phyloP scores from a whole-genome alignment of 1,284 basidiomycete species.

The Exsudoporus floridanus region DNA sequence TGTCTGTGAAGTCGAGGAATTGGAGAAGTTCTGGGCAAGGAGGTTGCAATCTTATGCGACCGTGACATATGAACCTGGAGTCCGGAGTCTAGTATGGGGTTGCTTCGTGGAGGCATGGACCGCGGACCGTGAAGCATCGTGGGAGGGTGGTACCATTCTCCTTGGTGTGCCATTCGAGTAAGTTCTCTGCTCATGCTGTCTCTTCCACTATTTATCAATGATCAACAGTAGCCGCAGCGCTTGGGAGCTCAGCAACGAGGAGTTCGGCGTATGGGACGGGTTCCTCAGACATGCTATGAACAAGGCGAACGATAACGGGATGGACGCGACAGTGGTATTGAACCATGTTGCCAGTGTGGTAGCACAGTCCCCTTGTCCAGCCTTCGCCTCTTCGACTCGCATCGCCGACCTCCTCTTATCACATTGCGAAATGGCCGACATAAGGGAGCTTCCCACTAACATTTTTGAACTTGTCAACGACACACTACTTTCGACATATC shows the following conservation, averaged over 20 bases:
- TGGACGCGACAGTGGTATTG: constrained; percentile 51
- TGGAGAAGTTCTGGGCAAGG: constrained; percentile 54
- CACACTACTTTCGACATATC: constrained; percentile 61
- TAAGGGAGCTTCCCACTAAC: constrained; percentile 46
- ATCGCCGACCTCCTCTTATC: constrained; percentile 60
- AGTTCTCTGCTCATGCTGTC: constrained; percentile 28
- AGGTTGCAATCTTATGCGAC: constrained; percentile 16
- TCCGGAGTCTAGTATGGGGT: constrained; percentile 53
- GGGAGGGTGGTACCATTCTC: constrained; percentile 56
- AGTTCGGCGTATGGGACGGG: constrained; percentile 56
- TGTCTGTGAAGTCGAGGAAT: constrained; percentile 44
- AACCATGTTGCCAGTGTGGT: constrained; percentile 53
- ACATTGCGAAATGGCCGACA: constrained; percentile 49
- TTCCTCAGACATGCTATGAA: constrained; percentile 51
- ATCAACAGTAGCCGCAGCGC: constrained; percentile 42
- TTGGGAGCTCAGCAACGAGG: constrained; percentile 57
- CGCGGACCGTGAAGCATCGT: constrained; percentile 39
- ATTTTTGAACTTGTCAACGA: constrained; percentile 59
- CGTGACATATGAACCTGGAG: constrained; percentile 26
- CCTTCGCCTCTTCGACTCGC: constrained; percentile 45
- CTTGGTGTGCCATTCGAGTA: constrained; percentile 64
- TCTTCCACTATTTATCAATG: constrained; percentile 9
- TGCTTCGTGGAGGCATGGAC: constrained; percentile 55
- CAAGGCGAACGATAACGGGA: constrained; percentile 58
- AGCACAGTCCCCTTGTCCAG: constrained; percentile 44